A percentile compares a stretch with the other conserved stretches of the same genome.
These are phyloP conservation scores for Leptographium procerum DNA, from an alignment of 2,329 filamentous ascomycete species.

Conservation along the genomic window DNA sequence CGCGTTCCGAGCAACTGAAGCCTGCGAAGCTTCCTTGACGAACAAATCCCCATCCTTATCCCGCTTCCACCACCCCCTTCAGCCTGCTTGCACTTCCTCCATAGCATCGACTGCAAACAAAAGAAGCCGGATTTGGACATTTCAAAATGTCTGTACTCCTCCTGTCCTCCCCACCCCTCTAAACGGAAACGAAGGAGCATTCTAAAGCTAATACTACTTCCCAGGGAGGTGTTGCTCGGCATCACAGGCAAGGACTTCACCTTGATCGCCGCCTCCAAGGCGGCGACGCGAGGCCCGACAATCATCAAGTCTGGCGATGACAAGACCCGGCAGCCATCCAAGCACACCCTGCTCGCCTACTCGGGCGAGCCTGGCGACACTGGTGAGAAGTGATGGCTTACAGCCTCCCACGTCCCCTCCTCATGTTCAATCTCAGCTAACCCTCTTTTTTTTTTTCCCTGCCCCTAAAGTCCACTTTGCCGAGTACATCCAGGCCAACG, in stretches of 20 bases:
- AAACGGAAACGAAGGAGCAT: neutral
- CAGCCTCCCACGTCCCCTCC: neutral
- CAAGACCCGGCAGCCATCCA: constrained; percentile 88
- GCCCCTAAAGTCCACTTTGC: constrained; percentile 75
- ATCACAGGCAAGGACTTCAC: constrained; percentile 99
- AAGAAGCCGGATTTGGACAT: neutral
- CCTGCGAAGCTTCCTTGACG: neutral
- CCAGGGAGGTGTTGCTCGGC: constrained; percentile 92
- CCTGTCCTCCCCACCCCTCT: neutral
- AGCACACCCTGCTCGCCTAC: constrained; percentile 89
- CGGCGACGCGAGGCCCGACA: constrained; percentile 92
- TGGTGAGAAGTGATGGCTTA: constrained; percentile 32
- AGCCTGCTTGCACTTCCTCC: neutral
- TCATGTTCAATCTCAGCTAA: neutral
- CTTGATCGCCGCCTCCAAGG: constrained; percentile 94
- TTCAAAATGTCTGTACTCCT: neutral
- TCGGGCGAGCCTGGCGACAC: constrained; percentile 95
- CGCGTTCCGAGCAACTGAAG: constrained; percentile 8
- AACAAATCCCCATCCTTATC: neutral
- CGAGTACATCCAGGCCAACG: constrained; percentile 97
- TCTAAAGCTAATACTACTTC: constrained; percentile 5
- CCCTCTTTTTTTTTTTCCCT: neutral
- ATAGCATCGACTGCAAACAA: neutral
- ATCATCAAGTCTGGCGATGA: constrained; percentile 92
- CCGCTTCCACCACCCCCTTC: neutral